Evolutionary conservation across 345 rosid genomes (phyloP).

Genomic region (Tarenaya hassleriana): DNA sequence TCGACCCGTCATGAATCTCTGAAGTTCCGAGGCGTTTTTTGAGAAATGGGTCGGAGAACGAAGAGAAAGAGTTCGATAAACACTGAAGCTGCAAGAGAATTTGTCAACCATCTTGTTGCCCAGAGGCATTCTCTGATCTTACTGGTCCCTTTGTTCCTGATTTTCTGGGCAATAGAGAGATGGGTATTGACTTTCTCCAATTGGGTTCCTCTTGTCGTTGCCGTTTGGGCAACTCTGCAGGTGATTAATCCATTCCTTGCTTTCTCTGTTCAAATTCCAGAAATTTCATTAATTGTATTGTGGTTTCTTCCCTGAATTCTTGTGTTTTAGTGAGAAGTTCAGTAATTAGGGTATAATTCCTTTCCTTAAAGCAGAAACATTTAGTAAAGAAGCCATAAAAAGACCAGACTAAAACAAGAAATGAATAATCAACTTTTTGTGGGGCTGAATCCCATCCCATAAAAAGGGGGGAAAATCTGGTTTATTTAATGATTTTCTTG

Average conservation of each 20-base stretch:
- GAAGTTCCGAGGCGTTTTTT: slow-evolving; percentile 16
- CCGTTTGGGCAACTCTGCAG: slow-evolving; percentile 93
- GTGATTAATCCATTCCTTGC: slow-evolving; percentile 19
- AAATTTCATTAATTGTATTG: too few species aligned
- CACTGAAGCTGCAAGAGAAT: slow-evolving; percentile 42
- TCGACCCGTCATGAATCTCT: slow-evolving; percentile 20
- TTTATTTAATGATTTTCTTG: background rate
- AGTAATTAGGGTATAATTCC: too few species aligned
- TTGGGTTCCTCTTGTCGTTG: slow-evolving; percentile 83
- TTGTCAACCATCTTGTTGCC: slow-evolving; percentile 42
- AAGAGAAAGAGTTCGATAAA: slow-evolving; percentile 36
- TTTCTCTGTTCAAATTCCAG: background rate
- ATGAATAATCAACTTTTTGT: too few species aligned
- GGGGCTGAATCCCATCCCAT: background rate
- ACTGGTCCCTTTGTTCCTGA: slow-evolving; percentile 51
- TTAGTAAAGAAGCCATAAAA: too few species aligned
- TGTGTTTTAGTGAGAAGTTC: background rate
- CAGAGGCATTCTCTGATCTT: slow-evolving; percentile 60
- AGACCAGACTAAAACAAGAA: too few species aligned
- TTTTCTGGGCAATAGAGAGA: slow-evolving; percentile 77
- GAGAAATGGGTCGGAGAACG: slow-evolving; percentile 39
- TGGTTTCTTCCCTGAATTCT: background rate
- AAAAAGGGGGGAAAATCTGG: background rate
- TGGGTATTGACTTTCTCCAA: slow-evolving; percentile 83
- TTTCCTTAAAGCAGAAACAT: too few species aligned